Conservation (phyloP, 495 filamentous ascomycete genomes). For the Penicillium herquei region DNA sequence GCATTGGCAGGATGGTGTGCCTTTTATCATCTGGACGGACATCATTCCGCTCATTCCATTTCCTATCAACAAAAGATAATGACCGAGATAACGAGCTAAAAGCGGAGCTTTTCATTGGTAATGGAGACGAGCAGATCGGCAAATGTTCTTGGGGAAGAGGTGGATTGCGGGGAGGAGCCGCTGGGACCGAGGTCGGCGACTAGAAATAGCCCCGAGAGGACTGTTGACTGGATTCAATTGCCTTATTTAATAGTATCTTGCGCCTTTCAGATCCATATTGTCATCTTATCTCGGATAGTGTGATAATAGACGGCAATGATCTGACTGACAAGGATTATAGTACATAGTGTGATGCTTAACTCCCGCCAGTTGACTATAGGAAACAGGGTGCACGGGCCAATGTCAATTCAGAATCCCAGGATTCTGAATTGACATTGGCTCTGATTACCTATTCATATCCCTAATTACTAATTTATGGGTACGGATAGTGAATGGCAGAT, state of each 20-base stretch:
- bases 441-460: no score
- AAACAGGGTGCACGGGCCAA: no score
- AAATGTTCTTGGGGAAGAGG: conserved; percentile 13
- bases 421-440: no score
- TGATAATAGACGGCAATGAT: no score
- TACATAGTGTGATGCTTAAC: no score
- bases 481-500: neutral
- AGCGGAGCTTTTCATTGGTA: conserved; percentile 15
- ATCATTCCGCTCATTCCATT: conserved; percentile 10
- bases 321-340: no score
- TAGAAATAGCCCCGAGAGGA: conserved; percentile 26
- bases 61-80: conserved; percentile 4
- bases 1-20: neutral
- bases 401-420: no score
- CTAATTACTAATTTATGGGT: neutral
- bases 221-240: no score
- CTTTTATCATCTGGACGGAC: conserved; percentile 10
- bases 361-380: no score
- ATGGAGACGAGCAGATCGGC: conserved; percentile 21
- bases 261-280: no score
- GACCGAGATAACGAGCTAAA: conserved; percentile 18
- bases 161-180: conserved; percentile 18
- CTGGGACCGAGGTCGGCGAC: conserved; percentile 4
- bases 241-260: no score
- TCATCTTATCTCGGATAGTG: no score